Evolutionary conservation across 352 stramenopile species (phyloP).

Genomic region (Phytophthora lateralis): DNA sequence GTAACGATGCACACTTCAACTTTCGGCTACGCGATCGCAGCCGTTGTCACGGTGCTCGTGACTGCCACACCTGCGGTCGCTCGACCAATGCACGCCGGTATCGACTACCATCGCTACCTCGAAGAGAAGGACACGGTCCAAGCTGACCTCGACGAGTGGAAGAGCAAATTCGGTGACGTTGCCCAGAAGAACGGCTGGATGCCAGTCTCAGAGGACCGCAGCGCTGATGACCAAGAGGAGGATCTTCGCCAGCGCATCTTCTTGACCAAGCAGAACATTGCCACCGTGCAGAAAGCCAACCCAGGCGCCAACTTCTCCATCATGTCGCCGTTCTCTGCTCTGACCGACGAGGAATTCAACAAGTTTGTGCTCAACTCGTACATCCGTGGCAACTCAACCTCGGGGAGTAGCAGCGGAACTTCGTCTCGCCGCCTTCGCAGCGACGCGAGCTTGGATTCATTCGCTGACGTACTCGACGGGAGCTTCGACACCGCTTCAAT

Average conservation of each 20-base stretch:
- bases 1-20: constrained; percentile 22
- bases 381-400: constrained; percentile 32
- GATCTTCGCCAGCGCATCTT: constrained; percentile 58
- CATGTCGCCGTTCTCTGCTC: constrained; percentile 52
- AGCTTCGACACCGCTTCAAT: constrained; percentile 17
- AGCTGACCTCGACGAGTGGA: constrained; percentile 47
- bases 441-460: constrained; percentile 11
- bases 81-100: constrained; percentile 46
- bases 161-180: constrained; percentile 35
- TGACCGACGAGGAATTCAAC: constrained; percentile 54
- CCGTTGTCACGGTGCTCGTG: constrained; percentile 3
- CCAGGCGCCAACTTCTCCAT: constrained; percentile 57
- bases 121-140: constrained; percentile 42
- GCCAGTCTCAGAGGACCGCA: constrained; percentile 38
- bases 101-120: constrained; percentile 58
- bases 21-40: constrained; percentile 13
- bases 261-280: constrained; percentile 47
- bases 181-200: constrained; percentile 47
- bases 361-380: constrained; percentile 47
- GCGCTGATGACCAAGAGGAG: constrained; percentile 44
- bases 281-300: constrained; percentile 40
- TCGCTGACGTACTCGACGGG: background rate
- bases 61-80: constrained; percentile 4
- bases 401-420: constrained; percentile 4
- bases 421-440: constrained; percentile 23